These are phyloP conservation scores for Senna siamea DNA, from an alignment of 306 rosid species.

Conservation along the genomic window DNA sequence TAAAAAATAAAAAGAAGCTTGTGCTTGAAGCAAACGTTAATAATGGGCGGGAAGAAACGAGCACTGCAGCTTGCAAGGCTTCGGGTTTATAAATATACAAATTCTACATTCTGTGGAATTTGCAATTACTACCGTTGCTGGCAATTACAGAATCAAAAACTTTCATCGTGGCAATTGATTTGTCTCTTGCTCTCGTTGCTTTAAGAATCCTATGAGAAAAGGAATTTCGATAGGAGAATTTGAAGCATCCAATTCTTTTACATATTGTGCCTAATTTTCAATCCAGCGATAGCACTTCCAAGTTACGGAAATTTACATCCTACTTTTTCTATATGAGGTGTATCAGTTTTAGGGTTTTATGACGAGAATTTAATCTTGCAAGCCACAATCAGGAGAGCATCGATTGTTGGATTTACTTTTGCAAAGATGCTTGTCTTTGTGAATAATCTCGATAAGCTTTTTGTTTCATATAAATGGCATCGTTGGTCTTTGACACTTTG, in stretches of 20 bases:
- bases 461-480: not conserved
- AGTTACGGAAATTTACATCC: not conserved
- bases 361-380: not conserved
- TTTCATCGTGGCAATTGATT: not conserved
- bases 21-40: not conserved
- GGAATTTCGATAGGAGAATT: not conserved
- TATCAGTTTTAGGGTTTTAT: not conserved
- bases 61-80: not conserved
- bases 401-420: constrained; percentile 1
- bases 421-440: not conserved
- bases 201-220: not conserved
- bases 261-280: not conserved
- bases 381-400: not conserved
- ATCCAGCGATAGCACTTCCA: not conserved
- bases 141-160: not conserved
- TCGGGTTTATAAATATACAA: not conserved
- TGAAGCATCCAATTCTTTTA: constrained; percentile 32
- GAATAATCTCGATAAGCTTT: not conserved
- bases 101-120: not conserved
- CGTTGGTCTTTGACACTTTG: not conserved
- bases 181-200: not conserved
- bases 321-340: not conserved
- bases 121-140: not conserved
- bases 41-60: not conserved
- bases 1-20: no score